Conservation (phyloP, 75 land plant genomes). For the Adiantum capillusveneris region DNA sequence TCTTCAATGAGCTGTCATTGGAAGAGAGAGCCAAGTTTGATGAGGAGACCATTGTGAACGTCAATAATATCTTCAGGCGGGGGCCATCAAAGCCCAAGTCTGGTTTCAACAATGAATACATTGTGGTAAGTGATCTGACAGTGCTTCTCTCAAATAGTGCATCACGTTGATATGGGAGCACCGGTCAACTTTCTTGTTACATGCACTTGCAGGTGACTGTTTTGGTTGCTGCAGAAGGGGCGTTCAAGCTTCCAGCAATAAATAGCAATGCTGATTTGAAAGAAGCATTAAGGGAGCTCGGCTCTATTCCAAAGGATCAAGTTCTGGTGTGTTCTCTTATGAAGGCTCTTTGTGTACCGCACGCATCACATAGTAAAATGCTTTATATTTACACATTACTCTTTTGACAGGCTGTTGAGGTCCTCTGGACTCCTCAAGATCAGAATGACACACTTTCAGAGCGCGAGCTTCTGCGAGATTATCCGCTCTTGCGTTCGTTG, state of each 20-base stretch:
- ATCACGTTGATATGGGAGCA: background rate
- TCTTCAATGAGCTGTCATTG: constrained; percentile 88
- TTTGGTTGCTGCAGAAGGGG: constrained; percentile 91
- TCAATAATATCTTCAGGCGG: constrained; percentile 51
- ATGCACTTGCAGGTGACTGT: constrained; percentile 60
- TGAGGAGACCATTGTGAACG: constrained; percentile 95
- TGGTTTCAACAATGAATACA: constrained; percentile 87
- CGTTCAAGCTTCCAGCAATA: constrained; percentile 71
- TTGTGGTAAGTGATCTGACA: constrained; percentile 60
- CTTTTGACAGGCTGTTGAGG: constrained; percentile 89
- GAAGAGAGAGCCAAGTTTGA: constrained; percentile 98
- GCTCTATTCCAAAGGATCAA: constrained; percentile 70
- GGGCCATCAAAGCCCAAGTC: constrained; percentile 36
- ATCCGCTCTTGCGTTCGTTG: constrained; percentile 71
- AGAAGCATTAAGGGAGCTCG: constrained; percentile 76
- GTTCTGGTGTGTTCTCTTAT: constrained; percentile 44
- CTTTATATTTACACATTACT: background rate
- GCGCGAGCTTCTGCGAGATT: constrained; percentile 78
- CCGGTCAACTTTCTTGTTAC: background rate
- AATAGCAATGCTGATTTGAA: constrained; percentile 75
- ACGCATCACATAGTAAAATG: background rate
- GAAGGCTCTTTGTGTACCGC: constrained; percentile 4
- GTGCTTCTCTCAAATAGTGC: background rate
- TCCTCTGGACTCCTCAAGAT: constrained; percentile 94
- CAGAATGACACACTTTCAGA: constrained; percentile 83